A percentile compares a stretch with the other conserved stretches of the same genome.
phyloP scores from a whole-genome alignment of 129 eudicot species.

The Flaveria ramosissima region DNA sequence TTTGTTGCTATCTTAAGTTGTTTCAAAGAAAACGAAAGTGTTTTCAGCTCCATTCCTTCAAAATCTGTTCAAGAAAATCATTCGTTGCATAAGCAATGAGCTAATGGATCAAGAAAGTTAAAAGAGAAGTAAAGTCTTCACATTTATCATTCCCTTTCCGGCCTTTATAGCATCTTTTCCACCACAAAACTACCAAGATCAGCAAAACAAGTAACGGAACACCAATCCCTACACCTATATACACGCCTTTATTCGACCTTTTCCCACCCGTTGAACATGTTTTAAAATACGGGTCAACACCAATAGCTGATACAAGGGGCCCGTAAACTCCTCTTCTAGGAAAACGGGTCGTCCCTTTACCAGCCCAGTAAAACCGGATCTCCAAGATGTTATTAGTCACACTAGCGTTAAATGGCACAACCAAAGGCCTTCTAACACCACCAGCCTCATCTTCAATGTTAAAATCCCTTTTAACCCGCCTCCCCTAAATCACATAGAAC shows the following conservation, averaged over 20 bases:
- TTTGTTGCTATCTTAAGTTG: slow-evolving; percentile 73
- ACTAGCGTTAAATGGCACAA: slow-evolving; percentile 45
- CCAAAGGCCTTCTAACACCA: slow-evolving; percentile 52
- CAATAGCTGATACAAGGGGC: slow-evolving; percentile 85
- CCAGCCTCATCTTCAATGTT: slow-evolving; percentile 63
- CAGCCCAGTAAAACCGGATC: slow-evolving; percentile 81
- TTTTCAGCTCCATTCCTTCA: slow-evolving; percentile 65
- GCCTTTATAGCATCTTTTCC: slow-evolving; percentile 43
- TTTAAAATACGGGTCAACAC: slow-evolving; percentile 62
- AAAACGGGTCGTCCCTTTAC: slow-evolving; percentile 84
- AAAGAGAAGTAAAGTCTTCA: slow-evolving; percentile 18
- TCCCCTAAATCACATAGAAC: slow-evolving; percentile 47
- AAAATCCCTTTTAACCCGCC: slow-evolving; percentile 53
- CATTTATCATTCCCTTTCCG: slow-evolving; percentile 44
- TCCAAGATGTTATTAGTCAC: slow-evolving; percentile 64
- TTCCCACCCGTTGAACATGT: slow-evolving; percentile 46
- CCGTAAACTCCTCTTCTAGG: slow-evolving; percentile 88
- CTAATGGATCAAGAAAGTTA: slow-evolving; percentile 25
- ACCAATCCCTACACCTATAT: slow-evolving; percentile 49
- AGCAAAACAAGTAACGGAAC: slow-evolving; percentile 30
- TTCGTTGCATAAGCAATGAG: background rate
- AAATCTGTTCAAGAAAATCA: slow-evolving; percentile 48
- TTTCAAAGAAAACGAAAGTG: slow-evolving; percentile 59
- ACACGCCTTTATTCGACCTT: slow-evolving; percentile 37
- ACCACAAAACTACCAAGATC: slow-evolving; percentile 49